Evolutionary conservation across 2,329 filamentous ascomycete species (phyloP).

Genomic region (Hypomyces rosellus): DNA sequence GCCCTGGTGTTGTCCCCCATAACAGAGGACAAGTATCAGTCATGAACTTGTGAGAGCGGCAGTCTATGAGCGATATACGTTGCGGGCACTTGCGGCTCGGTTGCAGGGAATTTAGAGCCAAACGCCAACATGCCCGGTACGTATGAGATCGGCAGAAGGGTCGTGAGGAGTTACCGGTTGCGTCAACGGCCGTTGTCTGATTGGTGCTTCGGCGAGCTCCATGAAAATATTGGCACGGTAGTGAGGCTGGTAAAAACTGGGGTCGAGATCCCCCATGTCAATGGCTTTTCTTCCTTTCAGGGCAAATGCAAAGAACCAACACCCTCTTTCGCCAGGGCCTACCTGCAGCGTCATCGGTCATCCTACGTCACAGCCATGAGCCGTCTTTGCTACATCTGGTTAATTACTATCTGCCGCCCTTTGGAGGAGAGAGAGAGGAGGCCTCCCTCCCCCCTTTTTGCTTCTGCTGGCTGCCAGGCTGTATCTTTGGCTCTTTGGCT

Average conservation of each 20-base stretch:
- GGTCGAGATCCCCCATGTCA: too few relatives aligned
- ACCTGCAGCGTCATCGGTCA: background rate
- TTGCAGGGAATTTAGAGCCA: constrained; percentile 9
- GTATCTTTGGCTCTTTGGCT: background rate
- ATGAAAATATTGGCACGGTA: background rate
- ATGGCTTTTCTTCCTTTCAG: background rate
- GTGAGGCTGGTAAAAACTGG: background rate
- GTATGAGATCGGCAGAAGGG: constrained; percentile 11
- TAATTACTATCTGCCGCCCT: background rate
- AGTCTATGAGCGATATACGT: constrained; percentile 16
- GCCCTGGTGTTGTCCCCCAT: constrained; percentile 9
- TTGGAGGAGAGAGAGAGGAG: background rate
- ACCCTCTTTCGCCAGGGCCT: too few relatives aligned
- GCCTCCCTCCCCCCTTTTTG: background rate
- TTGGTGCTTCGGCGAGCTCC: constrained; percentile 2
- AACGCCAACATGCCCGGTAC: constrained; percentile 6
- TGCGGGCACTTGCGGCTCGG: constrained; percentile 10
- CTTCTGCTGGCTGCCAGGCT: background rate
- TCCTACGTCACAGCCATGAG: constrained; percentile 9
- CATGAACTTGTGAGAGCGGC: constrained; percentile 3
- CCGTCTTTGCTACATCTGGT: background rate
- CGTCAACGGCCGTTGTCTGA: constrained; percentile 4
- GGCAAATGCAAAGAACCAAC: too few relatives aligned
- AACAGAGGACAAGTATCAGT: constrained; percentile 11
- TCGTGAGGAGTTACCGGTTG: constrained; percentile 8